phyloP scores from a whole-genome alignment of 371 early-diverging fungal species.

The Rhizopus stolonifer region DNA sequence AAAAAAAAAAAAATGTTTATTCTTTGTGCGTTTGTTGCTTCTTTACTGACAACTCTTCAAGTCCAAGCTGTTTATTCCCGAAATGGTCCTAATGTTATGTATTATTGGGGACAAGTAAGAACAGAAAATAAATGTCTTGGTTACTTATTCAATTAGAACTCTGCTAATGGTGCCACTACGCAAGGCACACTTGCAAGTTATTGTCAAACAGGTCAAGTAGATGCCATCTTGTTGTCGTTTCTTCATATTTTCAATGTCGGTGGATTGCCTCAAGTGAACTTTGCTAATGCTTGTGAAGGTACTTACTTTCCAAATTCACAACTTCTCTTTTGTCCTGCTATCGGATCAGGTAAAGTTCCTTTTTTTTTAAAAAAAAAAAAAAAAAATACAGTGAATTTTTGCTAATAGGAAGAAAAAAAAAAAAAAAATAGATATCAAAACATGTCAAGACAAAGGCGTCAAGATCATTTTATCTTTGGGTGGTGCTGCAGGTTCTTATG shows the following conservation, averaged over 20 bases:
- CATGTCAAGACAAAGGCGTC: constrained; percentile 64
- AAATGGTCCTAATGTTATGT: constrained; percentile 20
- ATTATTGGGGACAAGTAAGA: constrained; percentile 36
- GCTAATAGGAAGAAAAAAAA: not conserved
- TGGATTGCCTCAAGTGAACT: constrained; percentile 49
- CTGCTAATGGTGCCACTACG: constrained; percentile 23
- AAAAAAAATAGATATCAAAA: constrained; percentile 49
- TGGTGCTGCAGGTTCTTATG: constrained; percentile 66
- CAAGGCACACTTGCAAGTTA: constrained; percentile 54
- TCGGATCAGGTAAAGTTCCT: constrained; percentile 39
- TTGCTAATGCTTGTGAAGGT: constrained; percentile 61
- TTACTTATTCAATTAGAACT: constrained; percentile 22
- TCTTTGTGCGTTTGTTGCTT: not conserved
- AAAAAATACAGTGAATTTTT: too few species aligned
- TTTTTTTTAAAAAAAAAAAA: not conserved
- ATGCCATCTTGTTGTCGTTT: constrained; percentile 62
- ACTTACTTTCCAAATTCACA: constrained; percentile 49
- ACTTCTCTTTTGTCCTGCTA: constrained; percentile 56
- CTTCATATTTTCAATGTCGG: constrained; percentile 55
- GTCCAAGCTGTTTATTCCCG: constrained; percentile 13
- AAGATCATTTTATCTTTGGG: constrained; percentile 67
- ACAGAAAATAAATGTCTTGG: not conserved
- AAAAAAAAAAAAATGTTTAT: not conserved
- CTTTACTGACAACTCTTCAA: not conserved
- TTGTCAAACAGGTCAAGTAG: constrained; percentile 51